phyloP scores from a whole-genome alignment of 192 early-diverging fungal genomes.

The Martensiomyces pterosporus region DNA sequence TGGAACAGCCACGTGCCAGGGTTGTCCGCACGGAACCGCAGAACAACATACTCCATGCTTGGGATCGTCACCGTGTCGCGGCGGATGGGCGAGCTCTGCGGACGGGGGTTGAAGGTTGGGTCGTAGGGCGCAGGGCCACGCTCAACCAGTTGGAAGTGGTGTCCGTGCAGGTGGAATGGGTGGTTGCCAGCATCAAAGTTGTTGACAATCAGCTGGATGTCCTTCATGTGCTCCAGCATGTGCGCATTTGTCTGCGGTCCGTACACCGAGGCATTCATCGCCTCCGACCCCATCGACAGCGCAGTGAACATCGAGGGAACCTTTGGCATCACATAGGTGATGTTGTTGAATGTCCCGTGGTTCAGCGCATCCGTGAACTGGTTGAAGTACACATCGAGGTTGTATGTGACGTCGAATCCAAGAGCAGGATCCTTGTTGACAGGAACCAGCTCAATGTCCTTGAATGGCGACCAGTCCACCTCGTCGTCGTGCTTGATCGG shows the following conservation, averaged over 20 bases:
- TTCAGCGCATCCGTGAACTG: conserved; percentile 69
- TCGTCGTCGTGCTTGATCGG: conserved; percentile 6
- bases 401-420: conserved; percentile 45
- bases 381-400: conserved; percentile 59
- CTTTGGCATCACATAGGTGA: conserved; percentile 59
- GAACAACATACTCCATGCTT: conserved; percentile 57
- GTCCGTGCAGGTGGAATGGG: conserved; percentile 81
- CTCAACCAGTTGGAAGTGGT: conserved; percentile 73
- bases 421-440: conserved; percentile 38
- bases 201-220: conserved; percentile 66
- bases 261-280: conserved; percentile 53
- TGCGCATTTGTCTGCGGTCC: conserved; percentile 60
- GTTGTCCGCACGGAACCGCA: conserved; percentile 78
- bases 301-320: conserved; percentile 66
- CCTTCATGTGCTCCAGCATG: conserved; percentile 60
- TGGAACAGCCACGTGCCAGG: conserved; percentile 83
- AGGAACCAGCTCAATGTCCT: conserved; percentile 57
- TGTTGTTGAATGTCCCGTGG: conserved; percentile 77
- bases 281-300: conserved; percentile 53
- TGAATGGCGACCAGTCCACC: conserved; percentile 49
- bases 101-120: conserved; percentile 33
- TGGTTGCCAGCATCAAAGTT: conserved; percentile 76
- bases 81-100: conserved; percentile 55
- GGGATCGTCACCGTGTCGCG: conserved; percentile 75
- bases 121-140: conserved; percentile 58